Evolutionary conservation across 2,329 filamentous ascomycete species (phyloP).

Genomic region (Monosporascus sp.): DNA sequence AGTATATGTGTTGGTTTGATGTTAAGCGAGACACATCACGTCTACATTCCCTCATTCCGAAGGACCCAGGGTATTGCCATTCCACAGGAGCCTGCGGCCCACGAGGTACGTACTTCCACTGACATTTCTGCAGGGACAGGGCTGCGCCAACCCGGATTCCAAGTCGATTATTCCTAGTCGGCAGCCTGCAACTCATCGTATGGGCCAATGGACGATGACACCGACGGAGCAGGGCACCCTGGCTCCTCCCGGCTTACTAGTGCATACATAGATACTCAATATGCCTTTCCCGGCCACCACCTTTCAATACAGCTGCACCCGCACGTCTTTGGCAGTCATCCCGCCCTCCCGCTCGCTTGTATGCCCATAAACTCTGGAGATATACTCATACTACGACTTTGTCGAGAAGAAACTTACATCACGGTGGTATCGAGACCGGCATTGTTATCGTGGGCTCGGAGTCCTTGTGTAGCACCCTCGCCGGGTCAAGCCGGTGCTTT

Average conservation of each 20-base stretch:
- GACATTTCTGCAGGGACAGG: neutral
- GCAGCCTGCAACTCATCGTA: constrained; percentile 8
- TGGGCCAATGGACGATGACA: constrained; percentile 21
- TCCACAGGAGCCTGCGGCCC: neutral
- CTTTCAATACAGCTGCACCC: neutral
- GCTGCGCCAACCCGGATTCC: neutral
- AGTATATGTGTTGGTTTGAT: neutral
- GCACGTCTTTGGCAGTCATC: neutral
- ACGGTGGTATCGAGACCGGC: too few species aligned
- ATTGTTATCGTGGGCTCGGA: neutral
- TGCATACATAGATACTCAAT: neutral
- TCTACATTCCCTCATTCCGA: neutral
- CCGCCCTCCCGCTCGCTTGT: neutral
- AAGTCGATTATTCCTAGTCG: neutral
- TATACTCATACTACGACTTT: neutral
- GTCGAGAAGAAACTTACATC: neutral
- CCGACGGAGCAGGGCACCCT: constrained; percentile 12
- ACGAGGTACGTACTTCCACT: neutral
- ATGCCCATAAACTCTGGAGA: neutral
- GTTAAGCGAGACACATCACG: neutral
- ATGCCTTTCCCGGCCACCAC: neutral
- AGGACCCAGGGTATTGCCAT: neutral
- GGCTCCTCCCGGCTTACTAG: constrained; percentile 2
- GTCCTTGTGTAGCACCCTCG: neutral
- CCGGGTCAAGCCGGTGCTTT: neutral